Evolutionary conservation across 2,329 filamentous ascomycete species (phyloP).

Genomic region (Sporothrix brunneoviolacea): DNA sequence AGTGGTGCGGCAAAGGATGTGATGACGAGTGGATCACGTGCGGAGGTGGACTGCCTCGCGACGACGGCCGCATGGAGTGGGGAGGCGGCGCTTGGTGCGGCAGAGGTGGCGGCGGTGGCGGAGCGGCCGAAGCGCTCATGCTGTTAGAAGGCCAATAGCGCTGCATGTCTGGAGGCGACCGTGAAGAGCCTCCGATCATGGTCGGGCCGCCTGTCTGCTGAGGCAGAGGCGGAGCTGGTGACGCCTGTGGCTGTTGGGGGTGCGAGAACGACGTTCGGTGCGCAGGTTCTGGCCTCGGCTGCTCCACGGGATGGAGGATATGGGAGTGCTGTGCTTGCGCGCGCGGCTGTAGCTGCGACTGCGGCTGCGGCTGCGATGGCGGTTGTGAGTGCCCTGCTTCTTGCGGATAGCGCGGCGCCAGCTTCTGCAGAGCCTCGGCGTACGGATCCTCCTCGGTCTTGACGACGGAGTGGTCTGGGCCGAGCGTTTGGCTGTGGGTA

Average conservation of each 20-base stretch:
- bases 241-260: neutral
- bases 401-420: slow-evolving; percentile 11
- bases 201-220: neutral
- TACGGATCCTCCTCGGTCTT: slow-evolving; percentile 19
- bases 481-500: neutral
- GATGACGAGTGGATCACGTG: neutral
- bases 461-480: slow-evolving; percentile 2
- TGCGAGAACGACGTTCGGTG: slow-evolving; percentile 9
- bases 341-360: slow-evolving; percentile 5
- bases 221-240: slow-evolving; percentile 1
- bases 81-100: slow-evolving; percentile 11
- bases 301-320: slow-evolving; percentile 4
- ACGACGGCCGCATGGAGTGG: slow-evolving; percentile 15
- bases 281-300: slow-evolving; percentile 3
- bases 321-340: slow-evolving; percentile 3
- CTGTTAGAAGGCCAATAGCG: slow-evolving; percentile 13
- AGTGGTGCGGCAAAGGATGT: slow-evolving; percentile 6
- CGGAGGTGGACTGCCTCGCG: slow-evolving; percentile 7
- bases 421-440: slow-evolving; percentile 8
- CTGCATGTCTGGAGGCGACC: slow-evolving; percentile 12
- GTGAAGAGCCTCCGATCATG: slow-evolving; percentile 6
- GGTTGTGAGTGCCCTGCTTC: neutral
- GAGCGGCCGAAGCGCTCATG: neutral
- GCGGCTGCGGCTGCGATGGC: slow-evolving; percentile 16
- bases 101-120: slow-evolving; percentile 15